Conservation (phyloP, 129 eudicot species). For the Deinandra increscens region DNA sequence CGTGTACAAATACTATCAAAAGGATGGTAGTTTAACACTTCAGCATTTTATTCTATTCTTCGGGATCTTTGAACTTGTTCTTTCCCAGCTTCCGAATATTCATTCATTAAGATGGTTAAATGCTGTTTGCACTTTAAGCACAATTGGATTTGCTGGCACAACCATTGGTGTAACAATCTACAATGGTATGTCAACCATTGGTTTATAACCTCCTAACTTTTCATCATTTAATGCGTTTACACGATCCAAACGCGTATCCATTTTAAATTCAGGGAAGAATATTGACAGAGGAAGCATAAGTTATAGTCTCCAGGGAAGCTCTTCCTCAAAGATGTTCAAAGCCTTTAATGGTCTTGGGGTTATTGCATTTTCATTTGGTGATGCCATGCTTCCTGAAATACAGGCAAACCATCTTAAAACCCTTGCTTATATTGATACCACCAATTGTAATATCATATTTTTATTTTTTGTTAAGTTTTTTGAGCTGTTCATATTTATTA, state of each 20-base stretch:
- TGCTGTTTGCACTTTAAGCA: constrained; percentile 47
- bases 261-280: constrained; percentile 41
- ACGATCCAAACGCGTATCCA: background rate
- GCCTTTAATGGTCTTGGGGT: constrained; percentile 60
- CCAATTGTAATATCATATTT: background rate
- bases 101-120: constrained; percentile 55
- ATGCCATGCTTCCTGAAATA: constrained; percentile 71
- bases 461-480: too few relatives aligned
- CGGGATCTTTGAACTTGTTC: constrained; percentile 49
- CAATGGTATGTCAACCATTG: constrained; percentile 48
- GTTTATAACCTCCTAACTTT: too few relatives aligned
- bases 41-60: constrained; percentile 51
- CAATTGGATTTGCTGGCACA: constrained; percentile 50
- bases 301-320: constrained; percentile 47
- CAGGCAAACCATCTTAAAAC: constrained; percentile 32
- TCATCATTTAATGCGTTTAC: too few relatives aligned
- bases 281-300: constrained; percentile 42
- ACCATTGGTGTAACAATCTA: constrained; percentile 51
- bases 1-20: constrained; percentile 50
- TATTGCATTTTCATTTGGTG: constrained; percentile 63
- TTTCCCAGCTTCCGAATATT: constrained; percentile 54
- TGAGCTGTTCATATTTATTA: background rate
- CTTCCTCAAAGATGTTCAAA: constrained; percentile 44
- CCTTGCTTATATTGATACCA: background rate
- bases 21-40: constrained; percentile 42